Evolutionary conservation across 768 basidiomycete genomes (phyloP).

Genomic region (Phanerochaete carnosa): DNA sequence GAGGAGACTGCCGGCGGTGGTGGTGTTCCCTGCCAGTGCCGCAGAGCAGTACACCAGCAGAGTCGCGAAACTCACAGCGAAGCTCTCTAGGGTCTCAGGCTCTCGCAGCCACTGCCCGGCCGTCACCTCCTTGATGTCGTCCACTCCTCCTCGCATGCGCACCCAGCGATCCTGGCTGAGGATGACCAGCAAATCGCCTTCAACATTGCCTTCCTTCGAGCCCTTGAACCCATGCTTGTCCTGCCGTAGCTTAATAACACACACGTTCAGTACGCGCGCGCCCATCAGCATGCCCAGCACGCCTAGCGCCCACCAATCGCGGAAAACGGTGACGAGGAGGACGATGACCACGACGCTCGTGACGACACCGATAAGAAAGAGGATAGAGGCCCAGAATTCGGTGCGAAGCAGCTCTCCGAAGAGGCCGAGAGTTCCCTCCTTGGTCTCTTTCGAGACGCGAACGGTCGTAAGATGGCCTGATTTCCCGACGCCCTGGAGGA

Average conservation of each 20-base stretch:
- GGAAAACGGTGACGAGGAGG: neutral
- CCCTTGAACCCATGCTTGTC: conserved; percentile 9
- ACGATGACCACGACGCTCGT: neutral
- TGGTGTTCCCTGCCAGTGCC: conserved; percentile 5
- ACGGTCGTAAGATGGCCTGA: conserved; percentile 5
- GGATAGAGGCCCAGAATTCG: neutral
- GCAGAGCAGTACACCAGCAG: conserved; percentile 10
- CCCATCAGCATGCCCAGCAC: conserved; percentile 3
- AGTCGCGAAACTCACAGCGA: conserved; percentile 5
- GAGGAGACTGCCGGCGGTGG: conserved; percentile 5
- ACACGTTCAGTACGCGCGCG: conserved; percentile 1
- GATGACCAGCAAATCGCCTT: conserved; percentile 7
- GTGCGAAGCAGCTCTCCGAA: neutral
- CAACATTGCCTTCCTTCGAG: neutral
- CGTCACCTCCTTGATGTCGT: conserved; percentile 10
- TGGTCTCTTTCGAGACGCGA: neutral
- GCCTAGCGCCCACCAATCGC: conserved; percentile 3
- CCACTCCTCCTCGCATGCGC: conserved; percentile 7
- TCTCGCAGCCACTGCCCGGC: conserved; percentile 9
- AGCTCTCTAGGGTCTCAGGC: neutral
- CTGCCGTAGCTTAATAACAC: neutral
- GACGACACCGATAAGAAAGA: neutral
- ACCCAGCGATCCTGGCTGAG: conserved; percentile 13
- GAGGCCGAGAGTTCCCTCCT: neutral
- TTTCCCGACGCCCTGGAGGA: conserved; percentile 7